These are phyloP conservation scores for Gossypium herbaceum DNA, from an alignment of 345 rosid genomes.

Conservation along the genomic window DNA sequence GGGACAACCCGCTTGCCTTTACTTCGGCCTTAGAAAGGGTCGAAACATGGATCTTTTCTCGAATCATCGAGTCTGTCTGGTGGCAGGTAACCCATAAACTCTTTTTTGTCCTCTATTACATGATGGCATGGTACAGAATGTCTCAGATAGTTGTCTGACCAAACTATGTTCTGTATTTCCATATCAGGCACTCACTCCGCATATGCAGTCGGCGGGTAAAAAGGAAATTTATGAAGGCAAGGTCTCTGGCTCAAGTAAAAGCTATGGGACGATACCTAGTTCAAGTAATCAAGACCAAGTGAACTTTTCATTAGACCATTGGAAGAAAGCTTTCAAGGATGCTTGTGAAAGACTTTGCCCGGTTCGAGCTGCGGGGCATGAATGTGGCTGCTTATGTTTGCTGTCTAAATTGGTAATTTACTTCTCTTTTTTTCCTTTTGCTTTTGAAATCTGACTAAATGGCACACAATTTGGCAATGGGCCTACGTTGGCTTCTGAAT, in stretches of 20 bases:
- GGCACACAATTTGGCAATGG: not conserved
- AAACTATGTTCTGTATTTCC: conserved; percentile 24
- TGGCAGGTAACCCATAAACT: conserved; percentile 67
- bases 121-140: not conserved
- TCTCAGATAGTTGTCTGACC: conserved; percentile 2
- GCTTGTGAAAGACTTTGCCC: conserved; percentile 95
- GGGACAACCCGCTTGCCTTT: conserved; percentile 61
- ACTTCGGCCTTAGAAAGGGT: conserved; percentile 67
- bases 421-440: no score
- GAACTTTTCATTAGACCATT: conserved; percentile 66
- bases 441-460: not conserved
- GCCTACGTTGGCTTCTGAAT: not conserved
- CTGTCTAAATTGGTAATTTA: conserved; percentile 67
- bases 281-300: conserved; percentile 52
- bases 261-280: conserved; percentile 35
- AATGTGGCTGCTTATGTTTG: conserved; percentile 80
- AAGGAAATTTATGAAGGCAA: conserved; percentile 30
- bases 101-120: not conserved
- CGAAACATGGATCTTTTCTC: conserved; percentile 93
- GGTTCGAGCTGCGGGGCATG: conserved; percentile 81
- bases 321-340: conserved; percentile 90
- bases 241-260: conserved; percentile 46
- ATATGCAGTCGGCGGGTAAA: conserved; percentile 65
- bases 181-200: conserved; percentile 85
- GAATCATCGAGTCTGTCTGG: conserved; percentile 85